Evolutionary conservation across 495 filamentous ascomycete species (phyloP), one percentile per base, ranked within the genome.

Genomic region (Aspergillus ostianus): DNA sequence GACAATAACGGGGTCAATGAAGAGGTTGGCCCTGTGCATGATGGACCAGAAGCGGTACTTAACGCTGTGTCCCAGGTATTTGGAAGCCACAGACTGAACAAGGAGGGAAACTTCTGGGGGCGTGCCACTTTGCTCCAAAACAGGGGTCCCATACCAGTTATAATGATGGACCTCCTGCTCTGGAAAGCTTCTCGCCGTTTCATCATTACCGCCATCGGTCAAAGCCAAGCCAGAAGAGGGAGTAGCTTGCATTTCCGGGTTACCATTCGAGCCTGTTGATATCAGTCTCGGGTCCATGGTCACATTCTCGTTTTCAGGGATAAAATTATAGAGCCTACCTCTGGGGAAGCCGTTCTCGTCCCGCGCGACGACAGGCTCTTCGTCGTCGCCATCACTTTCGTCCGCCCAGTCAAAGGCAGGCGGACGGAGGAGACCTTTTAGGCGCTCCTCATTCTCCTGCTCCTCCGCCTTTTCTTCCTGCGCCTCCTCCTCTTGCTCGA

Each of bases 71-170:
- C 30, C 4, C 2, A 59, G 62, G 6, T 55, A 12, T 21, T 71
- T 75, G 10, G 68, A 67, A 0, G 51, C 20, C 7, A 61, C 47
- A 4, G 62, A n/a, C 17, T 72, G 62, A 21, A 71, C 59, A 2
- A 69, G 69, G 4, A 78, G 63, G 0, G 73, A 79, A 6, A 73
- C 59, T 19, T 64, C 64, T 2, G 76, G 66, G 0, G 64, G 51
- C 2, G 75, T 79, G 0, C 41, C 7, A 44, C 69, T 75, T 19
- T 56, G 44, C 2, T 54, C 26, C 7, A 57, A 60, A 1, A 73
- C 58, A 3, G 60, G 60, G 4, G 52, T 0, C 0, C 71, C 65
- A 5, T 63, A 20, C 64, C 70, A 74, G 51, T 77, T 79, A 55
- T 67, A 71, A 51, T 80, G 77, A 21, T 79, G 77, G 3, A 69